Percentiles rank a stretch among this genome's conserved stretches.
Conservation (phyloP, 768 basidiomycete species). For the Auriculariales sp. region DNA sequence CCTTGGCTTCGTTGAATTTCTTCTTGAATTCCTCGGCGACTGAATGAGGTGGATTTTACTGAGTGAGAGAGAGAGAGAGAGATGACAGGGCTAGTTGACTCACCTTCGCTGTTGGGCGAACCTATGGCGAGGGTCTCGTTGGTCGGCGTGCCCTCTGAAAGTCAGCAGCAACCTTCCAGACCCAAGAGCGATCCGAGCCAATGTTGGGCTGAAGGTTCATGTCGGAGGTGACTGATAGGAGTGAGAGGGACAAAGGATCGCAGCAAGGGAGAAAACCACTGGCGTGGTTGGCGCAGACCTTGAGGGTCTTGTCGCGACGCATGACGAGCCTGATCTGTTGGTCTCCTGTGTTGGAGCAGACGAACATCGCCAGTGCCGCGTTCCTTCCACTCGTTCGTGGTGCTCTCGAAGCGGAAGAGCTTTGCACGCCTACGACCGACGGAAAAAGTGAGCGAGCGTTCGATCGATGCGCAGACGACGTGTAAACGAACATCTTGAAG, state of each 20-base stretch:
- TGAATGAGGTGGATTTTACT: slow-evolving; percentile 13
- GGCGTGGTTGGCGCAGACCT: slow-evolving; percentile 96
- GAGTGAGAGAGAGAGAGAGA: background rate
- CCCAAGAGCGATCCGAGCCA: slow-evolving; percentile 98
- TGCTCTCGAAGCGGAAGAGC: slow-evolving; percentile 83
- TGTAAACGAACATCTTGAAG: slow-evolving; percentile 81
- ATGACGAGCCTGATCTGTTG: slow-evolving; percentile 89
- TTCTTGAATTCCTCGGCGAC: slow-evolving; percentile 82
- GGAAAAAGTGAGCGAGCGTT: background rate
- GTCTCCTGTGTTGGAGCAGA: slow-evolving; percentile 77
- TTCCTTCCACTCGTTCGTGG: slow-evolving; percentile 89
- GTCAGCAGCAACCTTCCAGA: slow-evolving; percentile 94
- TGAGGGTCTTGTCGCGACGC: slow-evolving; percentile 98
- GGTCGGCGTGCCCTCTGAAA: slow-evolving; percentile 80
- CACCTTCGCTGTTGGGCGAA: slow-evolving; percentile 92
- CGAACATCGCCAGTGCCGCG: slow-evolving; percentile 92
- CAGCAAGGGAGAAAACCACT: slow-evolving; percentile 34
- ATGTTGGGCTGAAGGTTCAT: slow-evolving; percentile 97
- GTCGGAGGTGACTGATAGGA: slow-evolving; percentile 67
- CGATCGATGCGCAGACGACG: background rate
- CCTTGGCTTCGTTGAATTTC: slow-evolving; percentile 77
- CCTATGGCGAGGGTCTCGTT: slow-evolving; percentile 96
- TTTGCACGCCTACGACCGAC: slow-evolving; percentile 69
- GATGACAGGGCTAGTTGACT: slow-evolving; percentile 18
- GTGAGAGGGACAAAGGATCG: background rate